Base-by-base conservation (phyloP, 2,329 filamentous ascomycete genomes). In the Ambrosiella xylebori region DNA sequence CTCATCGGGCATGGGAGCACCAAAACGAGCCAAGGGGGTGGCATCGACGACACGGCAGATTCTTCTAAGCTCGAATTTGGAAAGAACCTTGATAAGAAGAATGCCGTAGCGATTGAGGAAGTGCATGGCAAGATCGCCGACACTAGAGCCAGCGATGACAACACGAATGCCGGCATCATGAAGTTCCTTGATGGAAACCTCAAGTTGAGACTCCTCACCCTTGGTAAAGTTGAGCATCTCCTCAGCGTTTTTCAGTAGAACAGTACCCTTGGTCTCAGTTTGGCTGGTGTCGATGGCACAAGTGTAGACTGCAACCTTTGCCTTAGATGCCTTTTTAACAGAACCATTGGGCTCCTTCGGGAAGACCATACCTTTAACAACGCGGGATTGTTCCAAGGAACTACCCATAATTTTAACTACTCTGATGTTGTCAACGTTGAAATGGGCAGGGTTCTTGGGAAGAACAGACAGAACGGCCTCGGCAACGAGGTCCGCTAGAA, bases 361-460 rank as follows among this genome's bases (percentile, higher is more conserved):
- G 69, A 98, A 97, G 56, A 98, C 94, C 93, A 98, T 98, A 64
- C 93, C 93, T 77, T 87, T 94, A 61, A 98, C 85, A 12, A 98
- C 91, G 64, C 82, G 84, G 70, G 89, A 95, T 75, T 98, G 90
- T 67, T 94, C 88, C 68, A 98, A 75, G 69, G 86, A 89, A 63
- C 93, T 91, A 65, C 93, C 93, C 91, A 98, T 97, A 67, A 98
- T 98, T 80, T 98, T 98, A 66, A 98, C 94, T 60, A 98, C 94
- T 61, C 93, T 87, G 66, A 98, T 85, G 71, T 98, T 98, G 76
- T 98, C 93, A 63, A 98, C 89, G 72, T 96, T 98, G 80, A 98
- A 98, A 74, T 94, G 90, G 69, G 79, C 74, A 19, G 93, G 86
- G 74, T 96, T 95, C 77, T 96, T 96, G 64, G 94, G 93, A 62